These are phyloP conservation scores for Trichosporon sp. DNA, from an alignment of 1,284 basidiomycete species.

Conservation along the genomic window DNA sequence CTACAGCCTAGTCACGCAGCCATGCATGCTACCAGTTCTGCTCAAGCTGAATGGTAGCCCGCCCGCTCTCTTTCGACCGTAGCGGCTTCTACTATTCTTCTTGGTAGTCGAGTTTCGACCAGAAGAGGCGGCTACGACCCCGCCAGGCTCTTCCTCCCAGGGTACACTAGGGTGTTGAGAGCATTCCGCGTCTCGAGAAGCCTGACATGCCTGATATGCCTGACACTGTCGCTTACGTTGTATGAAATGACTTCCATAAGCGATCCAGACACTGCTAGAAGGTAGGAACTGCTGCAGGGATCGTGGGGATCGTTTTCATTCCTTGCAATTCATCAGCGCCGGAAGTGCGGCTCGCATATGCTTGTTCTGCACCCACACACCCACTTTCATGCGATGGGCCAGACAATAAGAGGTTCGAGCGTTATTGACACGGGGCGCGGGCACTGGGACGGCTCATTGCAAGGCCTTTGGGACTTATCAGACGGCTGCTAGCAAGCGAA, in stretches of 20 bases:
- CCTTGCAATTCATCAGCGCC: not conserved
- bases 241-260: not conserved
- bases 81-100: too few species aligned
- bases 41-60: too few species aligned
- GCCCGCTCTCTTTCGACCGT: too few species aligned
- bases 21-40: too few species aligned
- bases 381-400: not conserved
- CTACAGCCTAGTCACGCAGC: not conserved
- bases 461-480: not conserved
- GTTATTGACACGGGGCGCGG: not conserved
- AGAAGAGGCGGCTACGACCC: not conserved
- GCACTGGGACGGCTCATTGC: not conserved
- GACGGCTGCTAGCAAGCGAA: not conserved
- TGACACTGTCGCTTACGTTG: not conserved
- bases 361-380: not conserved
- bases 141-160: not conserved
- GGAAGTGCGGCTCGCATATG: not conserved
- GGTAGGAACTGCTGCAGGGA: not conserved
- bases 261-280: not conserved
- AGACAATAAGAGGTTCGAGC: not conserved
- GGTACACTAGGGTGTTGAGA: not conserved
- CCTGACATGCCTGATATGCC: too few species aligned
- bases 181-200: not conserved
- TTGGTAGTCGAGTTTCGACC: too few species aligned
- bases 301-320: not conserved